Evolutionary conservation across 306 rosid genomes (phyloP).

Genomic region (Clitoria ternatea): DNA sequence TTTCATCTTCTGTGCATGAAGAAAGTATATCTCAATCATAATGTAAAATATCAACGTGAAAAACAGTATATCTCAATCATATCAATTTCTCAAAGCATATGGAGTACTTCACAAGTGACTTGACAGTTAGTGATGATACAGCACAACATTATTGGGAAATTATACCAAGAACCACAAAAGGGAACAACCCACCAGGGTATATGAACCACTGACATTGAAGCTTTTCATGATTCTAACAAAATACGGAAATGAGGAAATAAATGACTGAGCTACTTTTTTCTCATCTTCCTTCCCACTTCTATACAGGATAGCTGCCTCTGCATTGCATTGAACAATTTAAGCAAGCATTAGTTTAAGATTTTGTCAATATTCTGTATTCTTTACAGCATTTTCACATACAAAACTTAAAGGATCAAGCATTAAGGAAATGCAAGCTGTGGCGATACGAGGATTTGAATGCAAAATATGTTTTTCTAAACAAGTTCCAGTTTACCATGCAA

Average conservation of each 20-base stretch:
- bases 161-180: slow-evolving; percentile 15
- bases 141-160: slow-evolving; percentile 4
- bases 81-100: too few relatives aligned
- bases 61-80: background rate
- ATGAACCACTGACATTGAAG: slow-evolving; percentile 85
- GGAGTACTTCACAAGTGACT: background rate
- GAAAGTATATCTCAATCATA: background rate
- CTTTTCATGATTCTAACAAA: slow-evolving; percentile 89
- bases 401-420: background rate
- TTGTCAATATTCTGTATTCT: background rate
- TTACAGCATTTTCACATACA: slow-evolving; percentile 10
- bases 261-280: slow-evolving; percentile 62
- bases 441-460: slow-evolving; percentile 6
- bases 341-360: slow-evolving; percentile 24
- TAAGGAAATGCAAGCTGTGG: background rate
- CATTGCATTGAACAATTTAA: slow-evolving; percentile 34
- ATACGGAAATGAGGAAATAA: slow-evolving; percentile 67
- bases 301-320: slow-evolving; percentile 45
- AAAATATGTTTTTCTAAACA: background rate
- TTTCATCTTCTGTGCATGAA: background rate
- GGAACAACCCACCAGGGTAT: slow-evolving; percentile 72
- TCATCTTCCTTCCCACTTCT: slow-evolving; percentile 51
- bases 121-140: background rate
- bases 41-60: background rate
- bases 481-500: background rate